Evolutionary conservation across 1,139 yeast genomes (phyloP).

Genomic region (Debaryomyces coudertii): DNA sequence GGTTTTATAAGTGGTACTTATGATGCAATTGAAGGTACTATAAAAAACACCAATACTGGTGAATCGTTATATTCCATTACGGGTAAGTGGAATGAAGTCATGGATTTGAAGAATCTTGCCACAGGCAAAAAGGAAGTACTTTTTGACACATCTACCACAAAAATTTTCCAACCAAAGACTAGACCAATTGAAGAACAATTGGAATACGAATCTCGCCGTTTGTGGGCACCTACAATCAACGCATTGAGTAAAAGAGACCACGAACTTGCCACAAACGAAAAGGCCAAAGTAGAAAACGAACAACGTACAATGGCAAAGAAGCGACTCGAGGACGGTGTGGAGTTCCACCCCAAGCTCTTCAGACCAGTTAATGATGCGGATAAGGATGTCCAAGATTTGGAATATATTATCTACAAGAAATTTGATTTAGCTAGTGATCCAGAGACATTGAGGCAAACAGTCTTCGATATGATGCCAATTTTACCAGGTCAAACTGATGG

Average conservation of each 20-base stretch:
- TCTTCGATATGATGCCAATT: conserved; percentile 70
- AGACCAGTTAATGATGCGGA: conserved; percentile 33
- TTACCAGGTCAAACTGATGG: conserved; percentile 75
- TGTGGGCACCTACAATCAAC: conserved; percentile 81
- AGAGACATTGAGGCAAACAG: conserved; percentile 53
- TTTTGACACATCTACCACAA: conserved; percentile 63
- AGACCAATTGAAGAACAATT: conserved; percentile 82
- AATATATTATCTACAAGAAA: conserved; percentile 65
- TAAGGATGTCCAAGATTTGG: conserved; percentile 44
- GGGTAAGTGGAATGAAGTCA: conserved; percentile 93
- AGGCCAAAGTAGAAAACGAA: conserved; percentile 78
- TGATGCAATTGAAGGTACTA: conserved; percentile 80
- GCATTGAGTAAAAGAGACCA: conserved; percentile 82
- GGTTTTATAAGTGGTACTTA: conserved; percentile 93
- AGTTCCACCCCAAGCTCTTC: conserved; percentile 80
- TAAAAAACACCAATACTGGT: conserved; percentile 56
- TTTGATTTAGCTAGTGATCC: conserved; percentile 44
- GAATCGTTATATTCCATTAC: conserved; percentile 65
- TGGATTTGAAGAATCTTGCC: conserved; percentile 63
- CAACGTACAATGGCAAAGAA: conserved; percentile 77
- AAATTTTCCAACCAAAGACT: conserved; percentile 63
- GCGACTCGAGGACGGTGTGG: conserved; percentile 76
- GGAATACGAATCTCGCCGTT: conserved; percentile 73
- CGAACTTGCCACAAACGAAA: conserved; percentile 81
- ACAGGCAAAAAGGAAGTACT: conserved; percentile 55